A percentile compares a stretch with the other conserved stretches of the same genome.
These are phyloP conservation scores for Hortaea werneckii DNA, from an alignment of 2,329 filamentous ascomycete genomes.

Conservation along the genomic window DNA sequence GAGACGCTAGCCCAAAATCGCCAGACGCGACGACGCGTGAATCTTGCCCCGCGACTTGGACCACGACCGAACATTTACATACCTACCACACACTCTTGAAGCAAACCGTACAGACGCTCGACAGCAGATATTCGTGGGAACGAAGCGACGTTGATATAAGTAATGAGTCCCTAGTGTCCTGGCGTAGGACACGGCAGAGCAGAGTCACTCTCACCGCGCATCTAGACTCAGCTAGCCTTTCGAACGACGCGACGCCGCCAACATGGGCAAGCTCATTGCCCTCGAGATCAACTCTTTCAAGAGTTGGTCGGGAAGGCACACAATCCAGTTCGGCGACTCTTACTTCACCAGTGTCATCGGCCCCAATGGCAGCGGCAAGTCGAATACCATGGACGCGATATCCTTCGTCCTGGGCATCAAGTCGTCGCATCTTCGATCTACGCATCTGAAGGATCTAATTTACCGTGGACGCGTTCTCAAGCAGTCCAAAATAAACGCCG, in stretches of 20 bases:
- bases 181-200: too few species aligned
- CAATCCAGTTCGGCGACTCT: conserved; percentile 87
- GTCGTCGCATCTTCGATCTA: conserved; percentile 91
- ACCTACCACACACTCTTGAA: too few species aligned
- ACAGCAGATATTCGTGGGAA: too few species aligned
- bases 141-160: too few species aligned
- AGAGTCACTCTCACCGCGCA: too few species aligned
- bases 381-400: conserved; percentile 99
- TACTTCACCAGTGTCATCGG: conserved; percentile 99
- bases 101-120: too few species aligned
- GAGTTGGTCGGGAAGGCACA: conserved; percentile 96
- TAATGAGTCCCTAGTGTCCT: too few species aligned
- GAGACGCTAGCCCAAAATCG: too few species aligned
- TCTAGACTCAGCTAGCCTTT: background rate
- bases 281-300: conserved; percentile 99
- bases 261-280: conserved; percentile 91
- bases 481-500: conserved; percentile 84
- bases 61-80: too few species aligned
- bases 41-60: too few species aligned
- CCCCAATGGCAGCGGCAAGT: conserved; percentile 98
- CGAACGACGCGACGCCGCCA: conserved; percentile 23
- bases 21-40: too few species aligned
- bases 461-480: conserved; percentile 91
- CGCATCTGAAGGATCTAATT: conserved; percentile 86
- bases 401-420: conserved; percentile 98